Conservation (phyloP, 495 filamentous ascomycete species). For the Neurospora pannonica region DNA sequence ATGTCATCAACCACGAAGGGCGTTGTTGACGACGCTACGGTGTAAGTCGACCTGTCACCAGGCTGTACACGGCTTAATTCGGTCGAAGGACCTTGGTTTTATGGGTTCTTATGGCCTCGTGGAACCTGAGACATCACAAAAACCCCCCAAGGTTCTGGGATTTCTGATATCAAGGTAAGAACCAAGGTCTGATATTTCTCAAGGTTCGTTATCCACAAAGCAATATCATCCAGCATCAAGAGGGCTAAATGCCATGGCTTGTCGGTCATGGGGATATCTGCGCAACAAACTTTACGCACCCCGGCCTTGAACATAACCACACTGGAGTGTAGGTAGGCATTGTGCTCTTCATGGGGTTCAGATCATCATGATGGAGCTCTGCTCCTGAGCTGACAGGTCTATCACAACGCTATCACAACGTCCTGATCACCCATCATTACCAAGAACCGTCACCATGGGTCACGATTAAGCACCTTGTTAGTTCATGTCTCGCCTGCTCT, state of each 20-base stretch:
- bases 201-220: neutral
- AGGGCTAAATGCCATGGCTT: neutral
- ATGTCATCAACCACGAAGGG: neutral
- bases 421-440: neutral
- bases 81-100: neutral
- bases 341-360: neutral
- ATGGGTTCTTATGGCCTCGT: neutral
- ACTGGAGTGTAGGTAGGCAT: neutral
- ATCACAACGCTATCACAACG: neutral
- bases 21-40: neutral
- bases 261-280: neutral
- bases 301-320: neutral
- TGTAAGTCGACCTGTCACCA: neutral
- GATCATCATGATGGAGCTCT: neutral
- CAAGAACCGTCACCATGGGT: neutral
- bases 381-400: neutral
- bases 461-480: neutral
- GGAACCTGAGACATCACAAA: constrained; percentile 3
- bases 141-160: neutral
- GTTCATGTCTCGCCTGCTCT: neutral
- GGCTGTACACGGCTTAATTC: neutral
- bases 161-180: neutral
- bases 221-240: neutral
- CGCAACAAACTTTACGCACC: neutral
- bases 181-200: neutral